phyloP scores from a whole-genome alignment of 1,139 yeast genomes.

The Suhomyces choctaworum region DNA sequence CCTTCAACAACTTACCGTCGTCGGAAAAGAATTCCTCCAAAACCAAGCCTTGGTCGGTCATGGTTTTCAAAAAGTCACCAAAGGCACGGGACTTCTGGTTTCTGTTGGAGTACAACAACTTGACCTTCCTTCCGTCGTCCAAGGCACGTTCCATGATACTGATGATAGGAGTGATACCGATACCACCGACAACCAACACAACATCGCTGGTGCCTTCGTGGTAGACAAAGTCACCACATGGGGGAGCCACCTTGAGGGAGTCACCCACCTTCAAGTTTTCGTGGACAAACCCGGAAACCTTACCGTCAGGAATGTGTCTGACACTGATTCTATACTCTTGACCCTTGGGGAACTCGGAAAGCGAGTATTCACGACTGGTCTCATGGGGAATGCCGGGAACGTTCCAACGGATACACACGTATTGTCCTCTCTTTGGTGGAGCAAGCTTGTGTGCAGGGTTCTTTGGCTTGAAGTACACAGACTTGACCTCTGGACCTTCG shows the following conservation, averaged over 20 bases:
- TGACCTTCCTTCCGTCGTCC: slow-evolving; percentile 27
- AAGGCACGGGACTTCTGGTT: slow-evolving; percentile 29
- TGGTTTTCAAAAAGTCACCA: slow-evolving; percentile 21
- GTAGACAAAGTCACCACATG: slow-evolving; percentile 56
- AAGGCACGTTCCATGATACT: slow-evolving; percentile 49
- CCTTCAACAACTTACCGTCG: slow-evolving; percentile 6
- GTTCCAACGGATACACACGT: slow-evolving; percentile 52
- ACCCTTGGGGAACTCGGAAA: slow-evolving; percentile 34
- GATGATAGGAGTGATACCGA: slow-evolving; percentile 66
- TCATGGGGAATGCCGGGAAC: slow-evolving; percentile 30
- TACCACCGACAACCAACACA: slow-evolving; percentile 57
- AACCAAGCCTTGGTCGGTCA: slow-evolving; percentile 19
- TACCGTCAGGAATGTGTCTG: slow-evolving; percentile 44
- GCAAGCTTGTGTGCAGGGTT: slow-evolving; percentile 38
- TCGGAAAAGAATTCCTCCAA: slow-evolving; percentile 25
- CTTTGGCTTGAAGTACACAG: slow-evolving; percentile 51
- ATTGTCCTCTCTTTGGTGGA: slow-evolving; percentile 57
- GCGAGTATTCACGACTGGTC: slow-evolving; percentile 53
- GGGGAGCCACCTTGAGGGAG: slow-evolving; percentile 53
- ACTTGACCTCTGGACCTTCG: slow-evolving; percentile 52
- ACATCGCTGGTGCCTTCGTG: slow-evolving; percentile 33
- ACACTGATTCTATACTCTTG: slow-evolving; percentile 56
- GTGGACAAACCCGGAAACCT: slow-evolving; percentile 56
- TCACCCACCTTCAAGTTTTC: slow-evolving; percentile 51
- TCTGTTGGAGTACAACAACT: slow-evolving; percentile 32